Percentiles rank a stretch among this genome's conserved stretches.
phyloP scores from a whole-genome alignment of 2,329 filamentous ascomycete genomes.

The Tympanopsis confertula region DNA sequence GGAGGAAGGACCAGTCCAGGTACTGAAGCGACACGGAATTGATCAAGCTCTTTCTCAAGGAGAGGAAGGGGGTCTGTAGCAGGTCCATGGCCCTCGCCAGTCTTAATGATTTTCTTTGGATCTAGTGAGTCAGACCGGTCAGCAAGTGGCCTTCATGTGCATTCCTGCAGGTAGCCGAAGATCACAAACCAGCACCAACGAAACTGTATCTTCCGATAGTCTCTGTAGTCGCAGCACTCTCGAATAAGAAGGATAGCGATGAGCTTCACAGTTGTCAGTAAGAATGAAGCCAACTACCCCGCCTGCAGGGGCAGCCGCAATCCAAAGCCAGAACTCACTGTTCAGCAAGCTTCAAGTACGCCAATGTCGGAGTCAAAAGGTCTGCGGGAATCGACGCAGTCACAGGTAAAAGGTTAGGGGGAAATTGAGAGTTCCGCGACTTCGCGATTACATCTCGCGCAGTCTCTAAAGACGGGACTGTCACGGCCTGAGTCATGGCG shows the following conservation, averaged over 20 bases:
- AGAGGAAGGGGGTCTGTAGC: conserved; percentile 73
- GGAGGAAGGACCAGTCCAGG: conserved; percentile 75
- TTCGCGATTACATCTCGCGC: neutral
- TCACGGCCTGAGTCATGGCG: conserved; percentile 1
- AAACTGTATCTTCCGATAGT: conserved; percentile 93
- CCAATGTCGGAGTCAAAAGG: conserved; percentile 1
- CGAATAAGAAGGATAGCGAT: conserved; percentile 77
- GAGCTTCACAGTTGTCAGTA: too few species aligned
- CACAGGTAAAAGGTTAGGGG: neutral
- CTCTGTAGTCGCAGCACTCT: conserved; percentile 78
- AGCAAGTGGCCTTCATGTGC: conserved; percentile 5
- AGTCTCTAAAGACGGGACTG: neutral
- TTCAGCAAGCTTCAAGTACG: neutral
- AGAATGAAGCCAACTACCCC: too few species aligned
- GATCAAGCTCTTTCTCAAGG: conserved; percentile 69
- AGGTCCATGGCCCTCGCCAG: conserved; percentile 76
- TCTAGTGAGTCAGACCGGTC: conserved; percentile 20
- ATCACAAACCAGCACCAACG: conserved; percentile 62
- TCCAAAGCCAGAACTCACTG: neutral
- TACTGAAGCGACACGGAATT: conserved; percentile 70
- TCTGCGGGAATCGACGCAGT: neutral
- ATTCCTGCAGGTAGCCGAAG: neutral
- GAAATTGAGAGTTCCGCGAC: neutral
- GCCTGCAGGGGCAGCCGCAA: too few species aligned
- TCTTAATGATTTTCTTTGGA: conserved; percentile 63